Base-by-base conservation (phyloP, 1,284 basidiomycete genomes). In the Sporisorium graminicola region DNA sequence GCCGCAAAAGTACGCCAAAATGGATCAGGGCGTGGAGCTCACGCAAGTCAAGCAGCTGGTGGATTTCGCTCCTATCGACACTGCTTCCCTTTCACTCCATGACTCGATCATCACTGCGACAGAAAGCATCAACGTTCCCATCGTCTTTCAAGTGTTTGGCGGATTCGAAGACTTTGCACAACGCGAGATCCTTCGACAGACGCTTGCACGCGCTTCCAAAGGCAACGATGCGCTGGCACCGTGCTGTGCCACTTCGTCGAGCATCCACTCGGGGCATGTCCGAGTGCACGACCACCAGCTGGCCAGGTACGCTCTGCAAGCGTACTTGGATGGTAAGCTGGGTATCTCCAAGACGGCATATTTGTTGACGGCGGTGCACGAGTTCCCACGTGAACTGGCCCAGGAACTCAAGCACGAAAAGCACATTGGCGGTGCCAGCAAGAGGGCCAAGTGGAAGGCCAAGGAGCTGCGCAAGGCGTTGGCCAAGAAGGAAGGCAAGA, bases 131-230 rank as follows among this genome's bases (percentile, higher is more conserved):
- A 33, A 61, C 22, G 64, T 58, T 1, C 65, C 68, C 18, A 50
- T 69, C 18, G 56, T 69, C 42, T 67, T 69, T 24, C 58, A 71
- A 26, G 60, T 71, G 14, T 67, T 67, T 60, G 65, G 80, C 20
- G 82, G 82, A 5, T 74, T 82, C 5, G 82, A 83, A 61, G 82
- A 83, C 54, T 81, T 80, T 50, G 78, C 74, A 0, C 79, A 77
- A 43, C 66, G 69, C n/a, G 81, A 84, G 24, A 57, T 82, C 14
- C 46, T 75, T 2, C 77, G 70, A 31, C 74, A 77, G 16, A 58
- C 80, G 14, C 52, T 68, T 0, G 20, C 43, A 2, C 63, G 58
- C 5, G 46, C 47, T 13, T 22, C 49, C 20, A 16, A 20, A 0
- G 16, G 26, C 16, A 29, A 47, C 1, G 14, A 20, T 1, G n/a